Evolutionary conservation across 805 yeast species (phyloP), one percentile per base, ranked within the genome.

Genomic region (Helenozyma baotianmanensis): DNA sequence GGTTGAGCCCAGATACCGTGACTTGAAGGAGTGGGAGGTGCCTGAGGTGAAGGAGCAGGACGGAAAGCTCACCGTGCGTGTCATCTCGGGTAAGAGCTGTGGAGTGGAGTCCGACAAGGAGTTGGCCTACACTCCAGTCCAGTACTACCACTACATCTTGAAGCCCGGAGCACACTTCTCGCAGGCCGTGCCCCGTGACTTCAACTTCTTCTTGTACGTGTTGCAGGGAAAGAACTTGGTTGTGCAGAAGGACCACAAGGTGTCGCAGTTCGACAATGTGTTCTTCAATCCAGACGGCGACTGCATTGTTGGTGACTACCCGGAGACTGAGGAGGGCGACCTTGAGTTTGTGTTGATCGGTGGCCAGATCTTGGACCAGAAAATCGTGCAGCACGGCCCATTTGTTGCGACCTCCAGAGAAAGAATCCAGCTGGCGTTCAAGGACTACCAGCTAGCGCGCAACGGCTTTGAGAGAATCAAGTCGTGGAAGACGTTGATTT

Each of bases 351-450:
- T 82, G 4, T 43, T 86, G n/a, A 65, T 86, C 41, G 92, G 87
- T 21, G 95, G 95, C 36, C 59, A 82, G 53, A 72, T 74, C 14
- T 62, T 85, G 36, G 73, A 84, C 46, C 95, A 87, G 62, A 74
- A 77, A 12, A 69, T 82, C 35, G 82, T 85, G 21, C 96, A 88
- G 53, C 81, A 87, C 53, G 96, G 96, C 12, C 96, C 96, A 10
- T 89, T 88, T 53, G 96, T 88, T 13, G 90, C 84, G 40, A 74
- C 83, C 6, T 62, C 81, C 14, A 68, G 70, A 34, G 82, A 77
- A 32, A 76, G 74, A 42, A 80, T 88, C 39, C 70, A 76, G 43
- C 60, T 81, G 47, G 92, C 86, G 0, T 79, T 84, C 48, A 48
- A 62, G 56, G 88, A 83, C 53, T 89, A 82, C 54, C 90, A 82